Base-by-base conservation (phyloP, 257 asterid genomes). In the Solanum sejunctum region DNA sequence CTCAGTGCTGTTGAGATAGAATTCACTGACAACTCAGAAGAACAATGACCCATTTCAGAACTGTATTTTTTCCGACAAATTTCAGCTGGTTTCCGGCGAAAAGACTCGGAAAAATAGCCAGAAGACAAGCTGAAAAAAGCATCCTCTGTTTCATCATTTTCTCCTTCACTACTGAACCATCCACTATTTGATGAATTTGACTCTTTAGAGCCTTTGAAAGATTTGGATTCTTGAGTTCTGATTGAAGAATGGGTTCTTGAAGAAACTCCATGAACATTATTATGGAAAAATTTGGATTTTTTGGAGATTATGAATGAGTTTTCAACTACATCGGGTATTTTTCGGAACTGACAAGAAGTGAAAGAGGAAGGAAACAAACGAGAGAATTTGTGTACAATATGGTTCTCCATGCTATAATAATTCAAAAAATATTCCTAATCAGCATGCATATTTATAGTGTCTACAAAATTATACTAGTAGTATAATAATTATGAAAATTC, bases 321-420 rank as follows among this genome's bases (percentile, higher is more conserved):
- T 2, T 93, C 86, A 72, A 91, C 91, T 20, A 92, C 94, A 55
- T 93, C 95, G 3, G 92, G 86, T 10, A 85, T 52, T 12, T 78
- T 72, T 63, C 89, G 84, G 72, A 78, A 86, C 3, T 91, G 91
- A 90, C 97, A 94, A 45, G 93, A 93, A 39, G 89, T 84, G 83
- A 92, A 84, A 13, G 97, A 92, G 58, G 98, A 92, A 88, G 94
- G 93, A 16, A 93, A 78, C 64, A 92, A 84, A n/a, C 93, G 90
- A 82, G 91, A 89, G 84, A 94, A 77, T 85, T 82, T 94, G 80
- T 89, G 85, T 39, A 88, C 71, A 12, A 90, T 73, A 15, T 87
- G 86, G 78, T 89, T 89, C 43, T 93, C 98, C 97, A 93, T 92
- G 21, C 2, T 82, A 23, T 78, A 16, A 5, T 78, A 52, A 26